Evolutionary conservation across 176 grass and related monocot genomes (phyloP).

Genomic region (Thinopyrum elongatum): DNA sequence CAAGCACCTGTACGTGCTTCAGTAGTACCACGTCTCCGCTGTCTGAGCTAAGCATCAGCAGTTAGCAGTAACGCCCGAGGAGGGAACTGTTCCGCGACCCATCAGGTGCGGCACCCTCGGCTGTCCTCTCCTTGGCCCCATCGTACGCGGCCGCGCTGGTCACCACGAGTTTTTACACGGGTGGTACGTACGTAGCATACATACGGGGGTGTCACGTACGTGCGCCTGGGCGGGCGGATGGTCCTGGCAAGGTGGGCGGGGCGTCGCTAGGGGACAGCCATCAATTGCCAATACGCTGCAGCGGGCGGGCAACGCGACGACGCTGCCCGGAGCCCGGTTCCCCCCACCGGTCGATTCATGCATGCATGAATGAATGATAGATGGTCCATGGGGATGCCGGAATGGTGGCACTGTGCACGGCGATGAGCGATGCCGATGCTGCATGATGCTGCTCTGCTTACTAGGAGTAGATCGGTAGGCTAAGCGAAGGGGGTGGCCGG

Average conservation of each 20-base stretch:
- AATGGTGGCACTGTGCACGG: not conserved
- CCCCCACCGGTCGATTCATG: not conserved
- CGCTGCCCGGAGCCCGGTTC: not conserved
- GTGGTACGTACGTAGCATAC: not conserved
- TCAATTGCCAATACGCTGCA: not conserved
- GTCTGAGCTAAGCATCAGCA: not conserved
- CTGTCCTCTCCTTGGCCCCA: not conserved
- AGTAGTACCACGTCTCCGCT: no score
- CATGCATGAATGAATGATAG: not conserved
- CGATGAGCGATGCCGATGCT: not conserved
- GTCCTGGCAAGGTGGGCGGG: not conserved
- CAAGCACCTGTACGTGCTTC: no score
- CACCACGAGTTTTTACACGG: not conserved
- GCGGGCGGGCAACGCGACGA: not conserved
- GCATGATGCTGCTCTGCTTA: not conserved
- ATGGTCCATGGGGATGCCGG: not conserved
- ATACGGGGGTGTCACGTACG: not conserved
- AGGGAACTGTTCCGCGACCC: not conserved
- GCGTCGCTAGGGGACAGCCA: not conserved
- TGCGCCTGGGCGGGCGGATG: not conserved
- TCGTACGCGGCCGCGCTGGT: not conserved
- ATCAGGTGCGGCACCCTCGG: not conserved
- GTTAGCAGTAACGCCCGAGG: not conserved
- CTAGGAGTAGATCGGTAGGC: not conserved
- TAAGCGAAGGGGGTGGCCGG: not conserved